Percentiles rank a stretch among this genome's conserved stretches.
Conservation (phyloP, 78 protist genomes). For the Dictyostelium citrinum region DNA sequence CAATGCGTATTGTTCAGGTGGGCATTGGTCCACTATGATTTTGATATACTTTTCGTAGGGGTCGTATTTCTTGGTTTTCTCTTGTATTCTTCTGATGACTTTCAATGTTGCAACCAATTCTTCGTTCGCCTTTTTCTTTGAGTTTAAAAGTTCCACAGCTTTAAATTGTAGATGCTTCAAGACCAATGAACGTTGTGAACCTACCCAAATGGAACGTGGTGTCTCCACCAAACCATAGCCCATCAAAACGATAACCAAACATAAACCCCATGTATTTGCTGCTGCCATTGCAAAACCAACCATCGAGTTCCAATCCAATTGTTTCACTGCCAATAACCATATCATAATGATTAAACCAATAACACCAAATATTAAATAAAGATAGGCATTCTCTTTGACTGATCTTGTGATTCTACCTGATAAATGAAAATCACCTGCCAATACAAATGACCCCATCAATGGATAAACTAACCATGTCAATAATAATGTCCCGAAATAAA, state of each 20-base stretch:
- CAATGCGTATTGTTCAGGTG: conserved; percentile 30
- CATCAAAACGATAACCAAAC: conserved; percentile 60
- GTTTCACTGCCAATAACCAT: conserved; percentile 56
- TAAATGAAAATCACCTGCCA: conserved; percentile 77
- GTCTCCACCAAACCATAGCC: conserved; percentile 88
- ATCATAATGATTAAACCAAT: conserved; percentile 49
- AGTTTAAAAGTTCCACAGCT: conserved; percentile 4
- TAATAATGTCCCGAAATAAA: conserved; percentile 56
- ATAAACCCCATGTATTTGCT: conserved; percentile 85
- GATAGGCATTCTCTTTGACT: conserved; percentile 54
- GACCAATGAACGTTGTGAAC: conserved; percentile 6
- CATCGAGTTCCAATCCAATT: conserved; percentile 33
- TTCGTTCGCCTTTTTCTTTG: conserved; percentile 44
- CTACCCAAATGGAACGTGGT: conserved; percentile 61
- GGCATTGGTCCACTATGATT: conserved; percentile 51
- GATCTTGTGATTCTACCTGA: conserved; percentile 29
- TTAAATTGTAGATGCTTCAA: conserved; percentile 47
- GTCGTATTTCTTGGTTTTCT: conserved; percentile 19
- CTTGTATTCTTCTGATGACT: conserved; percentile 5
- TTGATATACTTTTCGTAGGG: conserved; percentile 60
- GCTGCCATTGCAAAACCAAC: conserved; percentile 84
- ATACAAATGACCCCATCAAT: conserved; percentile 52
- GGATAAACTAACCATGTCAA: conserved; percentile 71
- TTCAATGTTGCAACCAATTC: conserved; percentile 26
- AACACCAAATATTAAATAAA: conserved; percentile 52